Conservation (phyloP, 148 eudicot species). For the Spergularia bocconei region DNA sequence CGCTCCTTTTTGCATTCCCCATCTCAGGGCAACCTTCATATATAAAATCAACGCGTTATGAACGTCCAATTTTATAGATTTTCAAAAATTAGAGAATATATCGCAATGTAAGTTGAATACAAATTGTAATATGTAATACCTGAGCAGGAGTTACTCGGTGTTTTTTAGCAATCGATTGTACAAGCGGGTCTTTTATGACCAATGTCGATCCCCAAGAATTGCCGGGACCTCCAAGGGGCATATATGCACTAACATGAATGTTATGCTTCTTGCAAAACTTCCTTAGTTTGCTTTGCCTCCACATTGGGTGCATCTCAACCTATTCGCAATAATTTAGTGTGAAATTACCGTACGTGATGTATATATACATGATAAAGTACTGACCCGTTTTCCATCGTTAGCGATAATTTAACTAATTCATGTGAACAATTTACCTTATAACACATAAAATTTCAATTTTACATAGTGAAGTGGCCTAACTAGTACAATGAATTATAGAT, state of each 20-base stretch:
- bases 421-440: too few species aligned
- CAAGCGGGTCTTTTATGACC: conserved; percentile 46
- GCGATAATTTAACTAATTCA: too few species aligned
- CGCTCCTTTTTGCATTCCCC: conserved; percentile 54
- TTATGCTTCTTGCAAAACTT: conserved; percentile 36
- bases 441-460: too few species aligned
- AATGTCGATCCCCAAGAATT: conserved; percentile 60
- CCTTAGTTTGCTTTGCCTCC: conserved; percentile 65
- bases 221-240: conserved; percentile 68
- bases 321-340: conserved; percentile 3
- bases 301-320: conserved; percentile 76
- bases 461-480: too few species aligned
- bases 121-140: conserved; percentile 22
- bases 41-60: background rate
- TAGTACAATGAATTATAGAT: too few species aligned
- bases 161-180: conserved; percentile 52
- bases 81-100: too few species aligned
- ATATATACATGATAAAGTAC: too few species aligned
- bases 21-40: conserved; percentile 50
- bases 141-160: conserved; percentile 63
- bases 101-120: too few species aligned
- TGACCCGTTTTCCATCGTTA: too few species aligned
- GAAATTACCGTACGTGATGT: too few species aligned
- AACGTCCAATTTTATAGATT: too few species aligned
- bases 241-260: conserved; percentile 65